Base-by-base conservation (phyloP, 129 eudicot species). In the Ambrosia artemisiifolia region DNA sequence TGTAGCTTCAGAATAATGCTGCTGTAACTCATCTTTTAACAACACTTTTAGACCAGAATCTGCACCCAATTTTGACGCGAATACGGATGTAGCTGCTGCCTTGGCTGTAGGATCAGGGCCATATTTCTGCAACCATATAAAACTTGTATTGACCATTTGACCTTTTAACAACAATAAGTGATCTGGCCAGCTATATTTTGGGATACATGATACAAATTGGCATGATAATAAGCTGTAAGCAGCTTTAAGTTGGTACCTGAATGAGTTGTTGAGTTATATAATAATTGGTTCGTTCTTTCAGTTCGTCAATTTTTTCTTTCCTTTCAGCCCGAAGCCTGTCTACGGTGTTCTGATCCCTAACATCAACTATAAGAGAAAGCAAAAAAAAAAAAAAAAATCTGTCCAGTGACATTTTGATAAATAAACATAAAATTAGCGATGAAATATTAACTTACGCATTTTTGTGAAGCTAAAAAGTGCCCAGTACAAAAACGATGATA, bases 61-160 rank as follows among this genome's bases (percentile, higher is more conserved):
- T 63, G 83, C 86, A 73, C 96, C 90, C 71, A 90, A 74, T 66
- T 90, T 94, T 51, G 96, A 87, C 7, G 98, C 97, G 43, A 94
- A 88, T 46, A 90, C 87, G 59, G 88, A 71, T n/a, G 98, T 96
- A 62, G 98, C 97, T 51, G 97, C 96, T 70, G 96, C 97, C 69
- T 94, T 87, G 10, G 96, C 95, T 62, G 96, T 91, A 36, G 98
- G 98, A 18, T 94, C 98, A 61, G 96, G 86, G 82, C 90, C 98
- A 72, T 94, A 94, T 85, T 88, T 86, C 80, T n/a, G n/a, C n/a
- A n/a, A n/a, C n/a, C n/a, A n/a, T n/a, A n/a, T n/a, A n/a, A n/a
- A n/a, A n/a, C n/a, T n/a, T n/a, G n/a, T n/a, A n/a, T n/a, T n/a
- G n/a, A n/a, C n/a, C n/a, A n/a, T n/a, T n/a, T n/a, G n/a, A n/a